Base-by-base conservation (phyloP, 2,329 filamentous ascomycete species). In the Aspergillus pseudotamarii region DNA sequence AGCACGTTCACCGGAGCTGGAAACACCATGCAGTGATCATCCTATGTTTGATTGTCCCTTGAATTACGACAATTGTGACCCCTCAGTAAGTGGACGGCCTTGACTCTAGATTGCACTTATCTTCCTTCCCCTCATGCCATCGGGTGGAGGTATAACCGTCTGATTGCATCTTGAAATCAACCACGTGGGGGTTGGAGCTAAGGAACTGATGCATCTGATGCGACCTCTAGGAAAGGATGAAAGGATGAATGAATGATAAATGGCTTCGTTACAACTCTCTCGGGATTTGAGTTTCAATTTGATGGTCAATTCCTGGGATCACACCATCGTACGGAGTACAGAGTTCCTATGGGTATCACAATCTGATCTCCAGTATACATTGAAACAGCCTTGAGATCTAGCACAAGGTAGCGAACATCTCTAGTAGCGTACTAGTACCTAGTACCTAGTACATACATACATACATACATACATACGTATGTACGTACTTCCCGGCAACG, bases 101-200 rank as follows among this genome's bases (percentile, higher is more conserved):
- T 12, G 12, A 6, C 10, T 23, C 30, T 36, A n/a, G 21, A 55
- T 4, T 23, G 51, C n/a, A 38, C 34, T 19, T 41, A 9, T 55
- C 51, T 38, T 38, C 4, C 30, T 16, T 21, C 43, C 12, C 16
- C 11, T 23, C 45, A 48, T 36, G 19, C 23, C 9, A 38, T 38
- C 32, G 51, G 30, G 6, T 10, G 50, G 19, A 36, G 6, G 28
- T 53, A 21, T 50, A 30, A n/a, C 26, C n/a, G 10, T 19, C 28
- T 6, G 51, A 26, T 38, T 8, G 32, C 12, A 38, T 30, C 36
- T 38, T 38, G 21, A 16, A 55, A 26, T 19, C 26, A 55, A 26
- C 51, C 51, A 55, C 51, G 51, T 55, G 51, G 51, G 32, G 32
- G n/a, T 55, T 9, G n/a, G 14, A 54, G 51, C n/a, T 53, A n/a